A percentile compares a stretch with the other conserved stretches of the same genome.
Evolutionary conservation across 768 basidiomycete species (phyloP).

Genomic region (Xerocomus brunneocitrinus): DNA sequence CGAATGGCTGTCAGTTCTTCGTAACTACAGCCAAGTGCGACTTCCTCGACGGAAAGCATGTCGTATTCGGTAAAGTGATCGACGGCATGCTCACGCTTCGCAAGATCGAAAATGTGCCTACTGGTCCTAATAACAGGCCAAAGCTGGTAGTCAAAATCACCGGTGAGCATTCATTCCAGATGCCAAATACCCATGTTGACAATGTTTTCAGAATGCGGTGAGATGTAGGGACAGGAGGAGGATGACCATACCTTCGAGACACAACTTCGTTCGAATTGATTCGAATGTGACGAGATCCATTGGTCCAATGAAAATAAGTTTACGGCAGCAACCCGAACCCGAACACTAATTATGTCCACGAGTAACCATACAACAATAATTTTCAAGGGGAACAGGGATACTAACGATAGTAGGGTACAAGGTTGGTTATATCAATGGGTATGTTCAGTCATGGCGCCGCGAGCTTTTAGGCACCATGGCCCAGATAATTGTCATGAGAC

Average conservation of each 20-base stretch:
- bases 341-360: too few relatives aligned
- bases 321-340: too few relatives aligned
- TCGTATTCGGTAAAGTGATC: constrained; percentile 86
- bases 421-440: background rate
- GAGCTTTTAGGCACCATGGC: constrained; percentile 30
- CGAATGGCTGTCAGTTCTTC: constrained; percentile 98
- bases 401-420: too few relatives aligned
- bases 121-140: constrained; percentile 84
- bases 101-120: constrained; percentile 95
- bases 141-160: constrained; percentile 86
- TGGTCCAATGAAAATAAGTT: background rate
- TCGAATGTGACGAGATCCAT: background rate
- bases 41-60: constrained; percentile 93
- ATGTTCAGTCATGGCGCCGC: constrained; percentile 5
- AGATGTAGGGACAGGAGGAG: constrained; percentile 41
- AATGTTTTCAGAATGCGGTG: constrained; percentile 45
- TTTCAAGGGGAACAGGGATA: too few relatives aligned
- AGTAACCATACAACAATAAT: too few relatives aligned
- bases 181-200: background rate
- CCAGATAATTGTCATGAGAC: constrained; percentile 38
- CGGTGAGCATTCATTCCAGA: constrained; percentile 42
- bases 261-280: too few relatives aligned
- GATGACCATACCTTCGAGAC: background rate
- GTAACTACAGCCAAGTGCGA: constrained; percentile 93
- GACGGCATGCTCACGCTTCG: constrained; percentile 94